These are phyloP conservation scores for Marasmius fiardii DNA, from an alignment of 1,284 basidiomycete genomes.

Conservation along the genomic window DNA sequence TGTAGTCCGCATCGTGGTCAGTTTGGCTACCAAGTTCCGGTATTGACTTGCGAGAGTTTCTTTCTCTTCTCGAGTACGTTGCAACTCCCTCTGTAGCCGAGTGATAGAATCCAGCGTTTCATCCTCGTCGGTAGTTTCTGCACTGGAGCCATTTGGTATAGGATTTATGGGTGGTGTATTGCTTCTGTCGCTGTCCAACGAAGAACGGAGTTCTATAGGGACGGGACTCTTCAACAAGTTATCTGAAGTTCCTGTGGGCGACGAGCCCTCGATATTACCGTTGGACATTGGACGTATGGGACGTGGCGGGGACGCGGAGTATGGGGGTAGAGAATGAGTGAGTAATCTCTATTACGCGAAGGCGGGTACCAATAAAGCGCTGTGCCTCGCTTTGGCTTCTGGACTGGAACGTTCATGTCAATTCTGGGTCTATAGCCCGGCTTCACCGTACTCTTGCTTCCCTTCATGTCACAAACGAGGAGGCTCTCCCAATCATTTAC, in stretches of 20 bases:
- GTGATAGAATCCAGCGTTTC: constrained; percentile 43
- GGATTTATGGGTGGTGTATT: constrained; percentile 21
- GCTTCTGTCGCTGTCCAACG: constrained; percentile 33
- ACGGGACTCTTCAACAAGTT: background rate
- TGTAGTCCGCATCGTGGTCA: constrained; percentile 91
- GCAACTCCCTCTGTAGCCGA: constrained; percentile 55
- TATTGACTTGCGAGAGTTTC: constrained; percentile 85
- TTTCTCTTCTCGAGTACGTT: constrained; percentile 73
- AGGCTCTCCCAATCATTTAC: constrained; percentile 36
- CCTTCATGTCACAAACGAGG: constrained; percentile 29
- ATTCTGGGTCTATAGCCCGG: background rate
- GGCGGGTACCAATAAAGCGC: too few relatives aligned
- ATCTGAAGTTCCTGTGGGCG: background rate
- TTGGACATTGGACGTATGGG: background rate
- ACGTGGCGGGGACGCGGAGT: background rate
- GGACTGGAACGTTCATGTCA: background rate
- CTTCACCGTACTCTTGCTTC: background rate
- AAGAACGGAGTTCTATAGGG: constrained; percentile 5
- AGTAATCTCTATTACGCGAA: too few relatives aligned
- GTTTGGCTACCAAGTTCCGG: constrained; percentile 79
- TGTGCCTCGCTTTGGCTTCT: too few relatives aligned
- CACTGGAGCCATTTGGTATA: constrained; percentile 24
- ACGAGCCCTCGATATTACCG: background rate
- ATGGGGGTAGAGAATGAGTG: too few relatives aligned
- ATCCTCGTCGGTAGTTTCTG: constrained; percentile 25